phyloP scores from a whole-genome alignment of 768 basidiomycete species.

The Mycena rebaudengoi region DNA sequence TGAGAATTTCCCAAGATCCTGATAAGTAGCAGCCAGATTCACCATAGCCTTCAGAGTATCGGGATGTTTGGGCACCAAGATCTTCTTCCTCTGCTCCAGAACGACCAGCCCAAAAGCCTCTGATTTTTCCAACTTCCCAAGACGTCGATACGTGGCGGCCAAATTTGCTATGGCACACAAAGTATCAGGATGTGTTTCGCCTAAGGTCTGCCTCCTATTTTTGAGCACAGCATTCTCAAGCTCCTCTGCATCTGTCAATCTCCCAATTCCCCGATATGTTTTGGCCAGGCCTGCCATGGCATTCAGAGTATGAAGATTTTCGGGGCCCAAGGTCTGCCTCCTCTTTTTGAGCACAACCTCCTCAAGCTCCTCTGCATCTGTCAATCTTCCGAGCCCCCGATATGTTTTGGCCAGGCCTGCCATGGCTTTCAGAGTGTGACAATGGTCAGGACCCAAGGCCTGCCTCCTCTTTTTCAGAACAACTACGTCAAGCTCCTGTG shows the following conservation, averaged over 20 bases:
- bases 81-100: neutral
- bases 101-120: neutral
- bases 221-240: neutral
- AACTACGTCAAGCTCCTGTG: too few species aligned
- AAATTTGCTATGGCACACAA: neutral
- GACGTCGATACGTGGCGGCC: neutral
- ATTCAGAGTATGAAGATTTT: neutral
- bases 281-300: conserved; percentile 4
- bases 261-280: neutral
- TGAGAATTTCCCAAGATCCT: too few species aligned
- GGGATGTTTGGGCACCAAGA: neutral
- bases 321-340: neutral
- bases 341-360: neutral
- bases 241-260: neutral
- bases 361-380: neutral
- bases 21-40: neutral
- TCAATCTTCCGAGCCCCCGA: neutral
- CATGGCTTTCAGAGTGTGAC: neutral
- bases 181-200: neutral
- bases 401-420: neutral
- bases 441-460: neutral
- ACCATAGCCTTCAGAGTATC: conserved; percentile 5
- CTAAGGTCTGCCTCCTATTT: neutral
- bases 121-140: neutral
- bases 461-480: too few species aligned